phyloP scores from a whole-genome alignment of 306 rosid species.

The Cicer judaicum region DNA sequence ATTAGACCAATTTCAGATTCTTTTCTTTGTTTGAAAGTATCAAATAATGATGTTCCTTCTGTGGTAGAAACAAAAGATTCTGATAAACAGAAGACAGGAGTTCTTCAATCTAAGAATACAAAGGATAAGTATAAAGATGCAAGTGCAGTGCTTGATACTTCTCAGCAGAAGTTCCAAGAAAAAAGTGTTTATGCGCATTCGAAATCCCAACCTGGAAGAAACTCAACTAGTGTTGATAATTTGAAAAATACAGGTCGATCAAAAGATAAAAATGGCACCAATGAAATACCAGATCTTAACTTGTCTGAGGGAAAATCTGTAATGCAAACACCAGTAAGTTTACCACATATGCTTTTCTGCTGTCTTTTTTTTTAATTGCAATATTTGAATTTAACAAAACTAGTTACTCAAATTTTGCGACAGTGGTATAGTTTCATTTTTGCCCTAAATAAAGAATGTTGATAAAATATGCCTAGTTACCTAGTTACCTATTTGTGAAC shows the following conservation, averaged over 20 bases:
- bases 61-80: conserved; percentile 58
- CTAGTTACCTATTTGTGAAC: background rate
- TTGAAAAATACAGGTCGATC: conserved; percentile 53
- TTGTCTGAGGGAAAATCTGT: conserved; percentile 60
- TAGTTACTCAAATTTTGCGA: background rate
- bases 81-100: conserved; percentile 67
- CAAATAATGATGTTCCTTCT: conserved; percentile 60
- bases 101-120: conserved; percentile 57
- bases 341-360: conserved; percentile 30
- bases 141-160: conserved; percentile 54
- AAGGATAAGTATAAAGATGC: conserved; percentile 69
- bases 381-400: conserved; percentile 19
- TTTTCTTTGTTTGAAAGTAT: conserved; percentile 56
- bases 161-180: conserved; percentile 62
- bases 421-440: conserved; percentile 8
- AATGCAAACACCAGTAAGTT: conserved; percentile 64
- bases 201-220: conserved; percentile 67
- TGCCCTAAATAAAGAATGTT: conserved; percentile 11
- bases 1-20: conserved; percentile 58
- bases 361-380: conserved; percentile 9
- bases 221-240: conserved; percentile 52
- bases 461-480: background rate
- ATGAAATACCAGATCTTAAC: conserved; percentile 69
- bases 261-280: conserved; percentile 67
- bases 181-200: conserved; percentile 60